These are phyloP conservation scores for Zygosaccharomyces lentus DNA, from an alignment of 805 yeast genomes.

Conservation along the genomic window DNA sequence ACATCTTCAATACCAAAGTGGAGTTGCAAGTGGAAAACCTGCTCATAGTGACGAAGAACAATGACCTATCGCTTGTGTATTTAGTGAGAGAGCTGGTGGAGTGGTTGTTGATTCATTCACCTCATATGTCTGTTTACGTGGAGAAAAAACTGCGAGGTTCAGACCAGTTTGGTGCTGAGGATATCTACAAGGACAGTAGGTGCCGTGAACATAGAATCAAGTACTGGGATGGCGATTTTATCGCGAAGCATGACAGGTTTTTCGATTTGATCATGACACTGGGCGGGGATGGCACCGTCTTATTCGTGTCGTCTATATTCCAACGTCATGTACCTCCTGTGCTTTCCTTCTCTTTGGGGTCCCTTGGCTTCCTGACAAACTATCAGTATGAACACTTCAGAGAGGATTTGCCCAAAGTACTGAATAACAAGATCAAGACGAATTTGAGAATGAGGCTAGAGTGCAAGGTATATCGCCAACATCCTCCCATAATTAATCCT, in stretches of 20 bases:
- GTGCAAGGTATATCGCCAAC: conserved; percentile 59
- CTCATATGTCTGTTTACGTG: conserved; percentile 56
- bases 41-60: conserved; percentile 83
- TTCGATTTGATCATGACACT: conserved; percentile 80
- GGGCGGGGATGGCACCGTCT: conserved; percentile 97
- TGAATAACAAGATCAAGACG: conserved; percentile 68
- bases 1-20: conserved; percentile 64
- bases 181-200: conserved; percentile 42
- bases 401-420: conserved; percentile 49
- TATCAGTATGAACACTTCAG: conserved; percentile 74
- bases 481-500: conserved; percentile 33
- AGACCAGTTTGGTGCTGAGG: conserved; percentile 57
- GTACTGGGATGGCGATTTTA: conserved; percentile 66
- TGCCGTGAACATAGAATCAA: conserved; percentile 45
- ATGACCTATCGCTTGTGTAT: conserved; percentile 73
- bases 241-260: conserved; percentile 39
- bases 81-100: conserved; percentile 75
- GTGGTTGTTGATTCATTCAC: conserved; percentile 54
- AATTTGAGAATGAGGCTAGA: conserved; percentile 84
- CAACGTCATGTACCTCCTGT: conserved; percentile 88
- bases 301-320: conserved; percentile 82
- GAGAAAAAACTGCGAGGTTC: conserved; percentile 63
- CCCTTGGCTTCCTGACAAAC: conserved; percentile 87
- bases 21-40: conserved; percentile 65
- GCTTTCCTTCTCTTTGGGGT: conserved; percentile 81